Evolutionary conservation across 108 stramenopile species (phyloP).

Genomic region (Epipyxis sp.): DNA sequence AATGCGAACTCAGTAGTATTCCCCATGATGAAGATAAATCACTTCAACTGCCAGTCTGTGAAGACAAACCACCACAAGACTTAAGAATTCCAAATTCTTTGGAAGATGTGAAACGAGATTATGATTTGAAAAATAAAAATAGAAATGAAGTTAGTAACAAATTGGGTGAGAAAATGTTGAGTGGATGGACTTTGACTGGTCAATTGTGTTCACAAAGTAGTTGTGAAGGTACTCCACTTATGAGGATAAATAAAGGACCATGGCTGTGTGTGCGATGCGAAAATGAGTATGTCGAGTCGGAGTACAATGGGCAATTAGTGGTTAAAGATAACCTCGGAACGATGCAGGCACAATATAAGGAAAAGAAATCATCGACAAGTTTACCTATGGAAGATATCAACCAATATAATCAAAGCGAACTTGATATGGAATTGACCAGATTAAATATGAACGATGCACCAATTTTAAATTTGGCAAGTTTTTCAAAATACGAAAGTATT

Average conservation of each 20-base stretch:
- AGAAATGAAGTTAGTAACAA: neutral
- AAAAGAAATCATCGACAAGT: neutral
- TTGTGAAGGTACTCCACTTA: neutral
- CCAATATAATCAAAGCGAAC: neutral
- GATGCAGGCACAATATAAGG: neutral
- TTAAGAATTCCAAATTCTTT: too few species aligned
- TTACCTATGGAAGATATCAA: neutral
- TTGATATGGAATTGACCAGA: neutral
- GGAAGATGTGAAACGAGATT: neutral
- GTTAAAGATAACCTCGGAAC: neutral
- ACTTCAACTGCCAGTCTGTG: neutral
- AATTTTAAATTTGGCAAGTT: neutral
- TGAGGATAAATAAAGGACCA: neutral
- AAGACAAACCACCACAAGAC: neutral
- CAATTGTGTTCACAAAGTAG: neutral
- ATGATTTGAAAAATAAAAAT: neutral
- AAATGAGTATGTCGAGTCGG: too few species aligned
- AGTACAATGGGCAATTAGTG: neutral
- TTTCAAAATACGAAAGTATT: neutral
- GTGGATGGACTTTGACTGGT: neutral
- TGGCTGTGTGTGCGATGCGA: too few species aligned
- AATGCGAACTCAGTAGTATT: neutral
- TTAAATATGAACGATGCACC: neutral
- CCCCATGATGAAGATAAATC: neutral
- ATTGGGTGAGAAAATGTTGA: neutral